Base-by-base conservation (phyloP, 169 alveolate genomes). In the Theileria orientalis region DNA sequence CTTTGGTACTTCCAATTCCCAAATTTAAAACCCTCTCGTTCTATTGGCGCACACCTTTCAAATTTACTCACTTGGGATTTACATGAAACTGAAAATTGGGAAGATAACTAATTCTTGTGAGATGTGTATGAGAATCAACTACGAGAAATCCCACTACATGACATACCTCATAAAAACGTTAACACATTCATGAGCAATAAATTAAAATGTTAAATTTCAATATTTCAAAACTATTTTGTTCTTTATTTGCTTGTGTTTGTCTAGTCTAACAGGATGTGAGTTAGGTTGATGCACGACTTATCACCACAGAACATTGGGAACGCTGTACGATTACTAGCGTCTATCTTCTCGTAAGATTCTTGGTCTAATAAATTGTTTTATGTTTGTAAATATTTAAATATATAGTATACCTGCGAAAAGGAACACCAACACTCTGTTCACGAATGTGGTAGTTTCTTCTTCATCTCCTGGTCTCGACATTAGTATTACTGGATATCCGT, bases 261-360 rank as follows among this genome's bases (percentile, higher is more conserved):
- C 41, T 56, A 56, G 66, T 56, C 21, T 56, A 56, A 56, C 66
- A 56, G 19, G 14, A 94, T 93, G 77, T 94, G 97, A 41, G 97
- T 94, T 44, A 94, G 83, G 77, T 91, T 92, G 60, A 94, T 87
- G 49, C 97, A 94, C 83, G 87, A 63, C n/a, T 84, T 84, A 67
- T 94, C 91, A 29, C 95, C 95, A 49, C 97, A 94, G 42, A 92
- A 96, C 92, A 86, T 94, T 21, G 90, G 74, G 59, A 94, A 93
- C n/a, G 97, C 95, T 46, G 83, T 89, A 69, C 87, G 87, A 11
- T 92, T 94, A 52, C 84, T 90, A 67, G 90, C 90, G 67, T 94
- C 96, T 47, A 94, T 68, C 69, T 91, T 92, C 72, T 90, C 86
- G 83, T 91, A 94, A 44, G 95, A 90, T 44, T 94, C 97, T 76